A percentile compares a stretch with the other conserved stretches of the same genome.
Evolutionary conservation across 2,329 filamentous ascomycete species (phyloP).

Genomic region (Drechslera avenae): DNA sequence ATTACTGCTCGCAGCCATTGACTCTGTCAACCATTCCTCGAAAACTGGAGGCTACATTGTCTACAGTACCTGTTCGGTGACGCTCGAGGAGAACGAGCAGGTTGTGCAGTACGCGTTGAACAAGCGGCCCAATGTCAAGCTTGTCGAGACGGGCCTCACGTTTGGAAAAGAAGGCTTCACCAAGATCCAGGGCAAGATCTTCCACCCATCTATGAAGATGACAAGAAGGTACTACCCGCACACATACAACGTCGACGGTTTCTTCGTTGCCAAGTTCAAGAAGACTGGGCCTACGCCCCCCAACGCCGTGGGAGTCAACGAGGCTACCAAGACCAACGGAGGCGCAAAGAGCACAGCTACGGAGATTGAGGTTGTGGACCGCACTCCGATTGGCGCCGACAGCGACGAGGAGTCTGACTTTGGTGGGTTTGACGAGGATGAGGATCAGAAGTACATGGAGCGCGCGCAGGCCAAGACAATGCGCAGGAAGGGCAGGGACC

Average conservation of each 20-base stretch:
- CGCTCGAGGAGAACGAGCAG: conserved; percentile 89
- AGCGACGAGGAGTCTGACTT: conserved; percentile 51
- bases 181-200: conserved; percentile 87
- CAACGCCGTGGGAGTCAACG: conserved; percentile 54
- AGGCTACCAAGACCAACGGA: conserved; percentile 39
- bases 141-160: conserved; percentile 86
- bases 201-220: conserved; percentile 78
- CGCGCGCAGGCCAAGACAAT: conserved; percentile 50
- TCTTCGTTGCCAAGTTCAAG: conserved; percentile 97
- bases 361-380: conserved; percentile 63
- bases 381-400: conserved; percentile 65
- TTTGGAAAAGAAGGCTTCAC: conserved; percentile 95
- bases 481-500: conserved; percentile 56
- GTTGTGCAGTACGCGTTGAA: conserved; percentile 92
- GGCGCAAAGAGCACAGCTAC: conserved; percentile 50
- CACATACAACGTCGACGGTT: conserved; percentile 75
- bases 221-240: conserved; percentile 46
- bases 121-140: conserved; percentile 89
- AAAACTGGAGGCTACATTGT: conserved; percentile 95
- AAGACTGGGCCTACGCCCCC: conserved; percentile 80
- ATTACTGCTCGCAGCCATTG: conserved; percentile 87
- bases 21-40: conserved; percentile 87
- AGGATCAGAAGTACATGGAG: conserved; percentile 56
- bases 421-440: conserved; percentile 58
- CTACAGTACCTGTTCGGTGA: conserved; percentile 95